phyloP scores from a whole-genome alignment of 1,284 basidiomycete genomes.

The Cutaneotrichosporon arboriforme region DNA sequence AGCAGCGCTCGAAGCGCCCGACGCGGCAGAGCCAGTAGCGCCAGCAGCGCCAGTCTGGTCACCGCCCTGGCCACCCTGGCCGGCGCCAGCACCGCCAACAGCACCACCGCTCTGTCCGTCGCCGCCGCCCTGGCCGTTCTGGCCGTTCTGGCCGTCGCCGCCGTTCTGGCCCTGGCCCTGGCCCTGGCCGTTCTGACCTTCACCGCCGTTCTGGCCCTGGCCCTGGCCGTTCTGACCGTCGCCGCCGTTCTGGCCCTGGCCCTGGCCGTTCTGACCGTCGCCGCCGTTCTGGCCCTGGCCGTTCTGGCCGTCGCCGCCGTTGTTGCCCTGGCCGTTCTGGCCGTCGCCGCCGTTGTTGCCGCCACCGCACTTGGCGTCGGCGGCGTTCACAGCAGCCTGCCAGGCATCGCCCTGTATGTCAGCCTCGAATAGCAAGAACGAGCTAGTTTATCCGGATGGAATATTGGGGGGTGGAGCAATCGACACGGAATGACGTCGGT shows the following conservation, averaged over 20 bases:
- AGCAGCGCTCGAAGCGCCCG: slow-evolving; percentile 1
- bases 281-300: background rate
- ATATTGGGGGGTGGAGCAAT: background rate
- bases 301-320: background rate
- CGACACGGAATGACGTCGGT: background rate
- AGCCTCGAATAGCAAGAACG: background rate
- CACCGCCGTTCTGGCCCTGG: slow-evolving; percentile 5
- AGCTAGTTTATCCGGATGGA: background rate
- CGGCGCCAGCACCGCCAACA: background rate
- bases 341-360: background rate
- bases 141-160: background rate
- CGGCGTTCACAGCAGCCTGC: background rate
- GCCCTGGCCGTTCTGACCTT: background rate
- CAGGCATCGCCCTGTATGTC: slow-evolving; percentile 9
- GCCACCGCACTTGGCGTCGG: background rate
- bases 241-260: background rate
- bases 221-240: slow-evolving; percentile 9
- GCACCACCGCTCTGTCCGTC: background rate
- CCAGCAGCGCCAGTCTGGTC: background rate
- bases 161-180: background rate
- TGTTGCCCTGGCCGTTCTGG: background rate
- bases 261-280: background rate
- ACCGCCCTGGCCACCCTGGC: background rate
- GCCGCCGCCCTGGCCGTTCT: background rate
- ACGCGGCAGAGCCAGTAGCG: slow-evolving; percentile 1